Percentiles rank a stretch among this genome's conserved stretches.
These are phyloP conservation scores for Candida coquimbonensis DNA, from an alignment of 805 yeast genomes.

Conservation along the genomic window DNA sequence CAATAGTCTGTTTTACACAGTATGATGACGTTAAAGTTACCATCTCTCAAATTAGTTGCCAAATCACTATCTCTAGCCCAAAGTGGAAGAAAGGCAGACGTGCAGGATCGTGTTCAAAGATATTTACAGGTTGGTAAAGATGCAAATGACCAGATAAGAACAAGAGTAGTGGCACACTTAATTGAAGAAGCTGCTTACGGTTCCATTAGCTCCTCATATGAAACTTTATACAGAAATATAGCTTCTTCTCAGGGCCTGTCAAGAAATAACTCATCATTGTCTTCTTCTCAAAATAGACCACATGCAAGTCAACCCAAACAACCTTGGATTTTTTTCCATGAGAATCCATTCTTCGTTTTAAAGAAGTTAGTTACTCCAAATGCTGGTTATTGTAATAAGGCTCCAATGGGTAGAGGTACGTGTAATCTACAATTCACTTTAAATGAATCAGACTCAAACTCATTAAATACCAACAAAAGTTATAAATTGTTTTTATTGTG, in stretches of 20 bases:
- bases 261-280: neutral
- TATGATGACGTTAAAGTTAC: conserved; percentile 29
- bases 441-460: conserved; percentile 32
- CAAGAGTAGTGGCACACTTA: conserved; percentile 38
- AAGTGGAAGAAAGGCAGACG: conserved; percentile 55
- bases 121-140: conserved; percentile 36
- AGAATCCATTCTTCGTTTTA: conserved; percentile 49
- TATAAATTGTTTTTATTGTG: conserved; percentile 46
- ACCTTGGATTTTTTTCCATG: conserved; percentile 43
- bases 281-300: conserved; percentile 9
- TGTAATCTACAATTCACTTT: conserved; percentile 37
- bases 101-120: conserved; percentile 47
- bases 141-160: conserved; percentile 33
- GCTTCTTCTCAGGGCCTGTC: neutral
- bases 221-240: conserved; percentile 15
- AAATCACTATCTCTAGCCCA: conserved; percentile 40
- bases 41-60: conserved; percentile 47
- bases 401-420: conserved; percentile 40
- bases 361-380: conserved; percentile 39
- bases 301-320: conserved; percentile 14
- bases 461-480: conserved; percentile 26
- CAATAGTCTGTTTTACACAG: neutral
- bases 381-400: conserved; percentile 37
- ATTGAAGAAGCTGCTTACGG: conserved; percentile 30
- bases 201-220: conserved; percentile 34